A percentile compares a stretch with the other conserved stretches of the same genome.
phyloP scores from a whole-genome alignment of 768 basidiomycete genomes.

The Mycena leptocephala region DNA sequence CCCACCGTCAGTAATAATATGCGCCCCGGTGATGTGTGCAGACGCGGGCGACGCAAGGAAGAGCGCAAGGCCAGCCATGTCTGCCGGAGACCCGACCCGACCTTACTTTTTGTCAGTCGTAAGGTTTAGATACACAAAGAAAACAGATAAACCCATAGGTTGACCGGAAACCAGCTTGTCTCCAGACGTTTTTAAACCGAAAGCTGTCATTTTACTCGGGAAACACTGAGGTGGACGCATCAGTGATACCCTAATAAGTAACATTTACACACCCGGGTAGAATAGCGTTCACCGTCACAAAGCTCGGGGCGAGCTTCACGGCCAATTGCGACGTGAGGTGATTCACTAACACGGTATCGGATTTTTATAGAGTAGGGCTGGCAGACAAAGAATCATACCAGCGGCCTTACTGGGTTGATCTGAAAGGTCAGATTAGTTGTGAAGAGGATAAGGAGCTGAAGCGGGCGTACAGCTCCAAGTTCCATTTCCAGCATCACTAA shows the following conservation, averaged over 20 bases:
- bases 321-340: constrained; percentile 85
- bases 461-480: constrained; percentile 84
- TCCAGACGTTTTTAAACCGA: constrained; percentile 70
- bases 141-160: constrained; percentile 70
- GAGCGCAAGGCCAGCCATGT: constrained; percentile 81
- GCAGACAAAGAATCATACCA: constrained; percentile 50
- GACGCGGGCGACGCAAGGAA: constrained; percentile 82
- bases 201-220: constrained; percentile 91
- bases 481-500: constrained; percentile 73
- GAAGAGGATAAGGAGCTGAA: constrained; percentile 1
- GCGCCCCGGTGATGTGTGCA: constrained; percentile 82
- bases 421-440: constrained; percentile 44
- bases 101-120: constrained; percentile 55
- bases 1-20: constrained; percentile 84
- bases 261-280: constrained; percentile 75
- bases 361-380: background rate
- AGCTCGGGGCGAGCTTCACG: constrained; percentile 69
- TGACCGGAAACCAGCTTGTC: constrained; percentile 70
- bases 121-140: background rate
- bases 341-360: constrained; percentile 64
- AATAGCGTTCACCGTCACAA: constrained; percentile 90
- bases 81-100: constrained; percentile 74
- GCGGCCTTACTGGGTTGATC: constrained; percentile 92
- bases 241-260: background rate
- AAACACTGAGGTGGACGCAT: constrained; percentile 61